phyloP scores from a whole-genome alignment of 306 rosid genomes.

The Vigna hirtella region DNA sequence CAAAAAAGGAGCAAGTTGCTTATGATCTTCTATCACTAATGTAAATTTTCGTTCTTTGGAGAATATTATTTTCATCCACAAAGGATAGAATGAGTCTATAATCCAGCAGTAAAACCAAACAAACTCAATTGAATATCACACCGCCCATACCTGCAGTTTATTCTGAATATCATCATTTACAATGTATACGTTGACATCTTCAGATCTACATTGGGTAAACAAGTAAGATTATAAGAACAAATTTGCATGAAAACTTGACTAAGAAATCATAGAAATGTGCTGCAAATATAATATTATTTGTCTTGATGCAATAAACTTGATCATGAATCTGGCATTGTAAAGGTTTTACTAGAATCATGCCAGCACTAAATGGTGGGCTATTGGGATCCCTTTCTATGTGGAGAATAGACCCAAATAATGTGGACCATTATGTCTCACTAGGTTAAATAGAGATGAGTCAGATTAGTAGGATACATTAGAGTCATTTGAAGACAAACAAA shows the following conservation, averaged over 20 bases:
- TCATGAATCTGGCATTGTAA: conserved; percentile 1
- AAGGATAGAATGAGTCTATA: conserved; percentile 20
- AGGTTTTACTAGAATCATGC: neutral
- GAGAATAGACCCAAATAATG: too few species aligned
- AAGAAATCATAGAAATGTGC: neutral
- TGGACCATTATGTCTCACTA: too few species aligned
- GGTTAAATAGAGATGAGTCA: too few species aligned
- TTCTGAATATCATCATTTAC: conserved; percentile 83
- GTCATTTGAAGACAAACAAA: too few species aligned
- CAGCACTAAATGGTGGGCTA: neutral
- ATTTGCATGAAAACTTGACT: neutral
- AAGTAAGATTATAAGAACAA: conserved; percentile 16
- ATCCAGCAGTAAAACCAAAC: conserved; percentile 27
- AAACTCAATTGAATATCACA: conserved; percentile 6
- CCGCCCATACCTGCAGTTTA: conserved; percentile 90
- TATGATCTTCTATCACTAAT: conserved; percentile 12
- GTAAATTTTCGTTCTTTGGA: conserved; percentile 22
- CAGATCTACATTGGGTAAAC: conserved; percentile 52
- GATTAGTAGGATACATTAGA: too few species aligned
- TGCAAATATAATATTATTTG: neutral
- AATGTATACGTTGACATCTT: conserved; percentile 82
- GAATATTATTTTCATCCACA: conserved; percentile 23
- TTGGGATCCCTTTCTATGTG: too few species aligned
- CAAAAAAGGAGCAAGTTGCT: conserved; percentile 19
- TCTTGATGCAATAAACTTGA: conserved; percentile 7